Base-by-base conservation (phyloP, 495 filamentous ascomycete genomes). In the Xylaria curta region DNA sequence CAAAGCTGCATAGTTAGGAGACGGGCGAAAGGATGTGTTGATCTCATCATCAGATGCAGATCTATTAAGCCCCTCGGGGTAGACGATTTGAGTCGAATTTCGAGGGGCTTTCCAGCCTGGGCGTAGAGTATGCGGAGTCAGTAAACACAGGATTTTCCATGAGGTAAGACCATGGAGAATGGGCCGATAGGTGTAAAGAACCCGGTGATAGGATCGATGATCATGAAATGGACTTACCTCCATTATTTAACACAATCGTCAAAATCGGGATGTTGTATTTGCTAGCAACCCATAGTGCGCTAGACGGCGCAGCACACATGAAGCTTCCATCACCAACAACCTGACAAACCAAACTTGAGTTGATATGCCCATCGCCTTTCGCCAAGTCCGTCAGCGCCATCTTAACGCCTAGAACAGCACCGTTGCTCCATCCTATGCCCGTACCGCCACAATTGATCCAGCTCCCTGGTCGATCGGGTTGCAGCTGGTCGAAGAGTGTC, bases 351-450 rank as follows among this genome's bases (percentile, higher is more conserved):
- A 77, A 33, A 59, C 73, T 64, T 68, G 76, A 69, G 67, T 68
- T 63, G 6, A 26, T 2, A 19, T 28, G 17, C 0, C 26, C 65
- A 53, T 47, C 58, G n/a, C 59, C 65, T 44, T 60, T 46, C 47
- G 69, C 70, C 15, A 60, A 36, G 17, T 74, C 70, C 46, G 17
- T 59, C 10, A 76, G 53, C 0, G 80, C 81, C 73, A 81, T 76
- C 71, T 79, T 80, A 13, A 80, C 70, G 7, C 77, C 77, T 12
- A 81, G 60, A 1, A 69, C 77, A 6, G 78, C 82, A 24, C 82
- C 82, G 24, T 80, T 80, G 36, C 76, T 79, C 81, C 82, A 84
- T 0, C 78, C 78, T 17, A 83, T 80, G 8, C 82, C 82, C 4
- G 75, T 78, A 10, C 78, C 79, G n/a, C 81, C 77, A 68, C 79